phyloP scores from a whole-genome alignment of 2,329 filamentous ascomycete genomes.

The Colletotrichum lentis region DNA sequence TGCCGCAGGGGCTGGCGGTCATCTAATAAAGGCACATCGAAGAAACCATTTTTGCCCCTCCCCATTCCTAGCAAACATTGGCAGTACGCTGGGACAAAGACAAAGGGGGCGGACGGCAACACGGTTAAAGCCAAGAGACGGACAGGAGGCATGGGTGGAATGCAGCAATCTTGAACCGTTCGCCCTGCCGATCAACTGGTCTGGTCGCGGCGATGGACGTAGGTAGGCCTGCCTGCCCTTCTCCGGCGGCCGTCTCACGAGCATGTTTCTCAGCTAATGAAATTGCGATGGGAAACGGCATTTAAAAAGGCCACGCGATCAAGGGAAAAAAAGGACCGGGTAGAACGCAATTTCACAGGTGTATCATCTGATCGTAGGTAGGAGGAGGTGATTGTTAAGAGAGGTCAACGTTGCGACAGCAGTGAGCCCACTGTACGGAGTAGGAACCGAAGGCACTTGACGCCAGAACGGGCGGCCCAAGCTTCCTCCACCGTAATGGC shows the following conservation, averaged over 20 bases:
- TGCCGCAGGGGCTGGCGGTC: no score
- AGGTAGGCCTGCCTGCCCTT: no score
- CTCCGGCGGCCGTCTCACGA: neutral
- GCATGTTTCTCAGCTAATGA: neutral
- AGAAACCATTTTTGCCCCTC: neutral
- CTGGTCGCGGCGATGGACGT: neutral
- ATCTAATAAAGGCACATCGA: no score
- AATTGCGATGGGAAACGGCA: neutral
- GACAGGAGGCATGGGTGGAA: neutral
- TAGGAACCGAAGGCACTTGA: no score
- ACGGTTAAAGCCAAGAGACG: no score
- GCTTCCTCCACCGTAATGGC: neutral
- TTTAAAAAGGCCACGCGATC: neutral
- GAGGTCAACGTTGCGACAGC: no score
- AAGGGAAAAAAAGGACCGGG: no score
- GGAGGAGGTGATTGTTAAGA: no score
- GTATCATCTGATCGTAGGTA: no score
- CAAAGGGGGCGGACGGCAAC: neutral
- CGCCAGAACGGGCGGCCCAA: conserved; percentile 4
- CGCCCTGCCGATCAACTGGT: neutral
- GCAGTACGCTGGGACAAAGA: neutral
- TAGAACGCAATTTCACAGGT: no score
- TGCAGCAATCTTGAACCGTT: neutral
- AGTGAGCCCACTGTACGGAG: no score
- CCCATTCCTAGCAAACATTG: neutral